Evolutionary conservation across 2,329 filamentous ascomycete genomes (phyloP).

Genomic region (Epichloe sibirici): DNA sequence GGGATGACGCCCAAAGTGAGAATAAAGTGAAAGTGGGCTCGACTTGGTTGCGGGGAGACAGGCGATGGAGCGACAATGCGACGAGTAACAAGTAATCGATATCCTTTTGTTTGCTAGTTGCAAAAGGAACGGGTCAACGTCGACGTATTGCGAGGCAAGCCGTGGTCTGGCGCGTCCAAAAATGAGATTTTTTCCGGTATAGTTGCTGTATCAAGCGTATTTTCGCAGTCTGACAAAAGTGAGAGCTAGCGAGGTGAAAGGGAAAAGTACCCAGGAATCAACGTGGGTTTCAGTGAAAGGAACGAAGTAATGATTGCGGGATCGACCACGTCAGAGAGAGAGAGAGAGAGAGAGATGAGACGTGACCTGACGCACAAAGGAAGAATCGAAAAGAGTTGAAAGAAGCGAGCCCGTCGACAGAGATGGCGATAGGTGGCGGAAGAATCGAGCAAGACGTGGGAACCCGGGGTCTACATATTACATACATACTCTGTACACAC

Average conservation of each 20-base stretch:
- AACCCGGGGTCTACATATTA: too few species aligned
- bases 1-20: neutral
- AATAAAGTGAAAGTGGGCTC: conserved; percentile 2
- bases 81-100: neutral
- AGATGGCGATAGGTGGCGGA: neutral
- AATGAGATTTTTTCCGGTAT: neutral
- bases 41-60: neutral
- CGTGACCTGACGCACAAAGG: conserved; percentile 9
- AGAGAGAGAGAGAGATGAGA: conserved; percentile 9
- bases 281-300: conserved; percentile 5
- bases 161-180: neutral
- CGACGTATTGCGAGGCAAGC: conserved; percentile 6
- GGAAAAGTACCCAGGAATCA: conserved; percentile 3
- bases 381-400: conserved; percentile 14
- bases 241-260: neutral
- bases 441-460: neutral
- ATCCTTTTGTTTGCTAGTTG: conserved; percentile 2
- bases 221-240: neutral
- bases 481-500: too few species aligned
- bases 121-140: conserved; percentile 20
- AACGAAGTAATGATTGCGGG: conserved; percentile 2
- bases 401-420: conserved; percentile 3
- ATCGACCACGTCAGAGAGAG: conserved; percentile 4
- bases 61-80: neutral
- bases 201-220: neutral